Evolutionary conservation across 768 basidiomycete species (phyloP).

Genomic region (Lentinula sp.): DNA sequence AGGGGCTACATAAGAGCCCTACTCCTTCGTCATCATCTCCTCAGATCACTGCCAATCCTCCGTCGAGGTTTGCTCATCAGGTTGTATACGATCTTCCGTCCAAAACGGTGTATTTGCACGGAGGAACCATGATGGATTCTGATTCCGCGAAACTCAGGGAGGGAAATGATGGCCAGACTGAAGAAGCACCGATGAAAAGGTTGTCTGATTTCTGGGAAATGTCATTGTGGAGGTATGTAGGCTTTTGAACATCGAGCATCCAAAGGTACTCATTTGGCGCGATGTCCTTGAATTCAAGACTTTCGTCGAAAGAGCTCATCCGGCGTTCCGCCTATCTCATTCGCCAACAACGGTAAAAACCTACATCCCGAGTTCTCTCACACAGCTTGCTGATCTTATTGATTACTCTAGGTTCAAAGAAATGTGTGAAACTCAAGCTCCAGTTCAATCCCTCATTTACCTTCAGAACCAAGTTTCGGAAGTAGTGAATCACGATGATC

Average conservation of each 20-base stretch:
- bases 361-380: not conserved
- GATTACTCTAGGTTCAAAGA: conserved; percentile 61
- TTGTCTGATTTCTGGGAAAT: conserved; percentile 80
- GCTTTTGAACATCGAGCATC: not conserved
- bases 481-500: conserved; percentile 64
- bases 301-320: conserved; percentile 56
- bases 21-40: not conserved
- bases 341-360: conserved; percentile 65
- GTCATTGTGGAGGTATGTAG: conserved; percentile 53
- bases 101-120: conserved; percentile 62
- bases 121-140: conserved; percentile 39
- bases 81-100: conserved; percentile 63
- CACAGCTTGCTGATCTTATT: not conserved
- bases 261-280: not conserved
- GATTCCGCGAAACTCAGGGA: conserved; percentile 1
- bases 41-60: conserved; percentile 28
- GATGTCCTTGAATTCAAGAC: conserved; percentile 30
- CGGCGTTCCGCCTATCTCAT: conserved; percentile 59
- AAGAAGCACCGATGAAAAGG: conserved; percentile 29
- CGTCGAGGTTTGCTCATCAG: conserved; percentile 72
- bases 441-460: conserved; percentile 65
- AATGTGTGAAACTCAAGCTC: conserved; percentile 56
- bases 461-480: conserved; percentile 63
- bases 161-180: conserved; percentile 9
- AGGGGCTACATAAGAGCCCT: conserved; percentile 7